These are phyloP conservation scores for Eimeria necatrix DNA, from an alignment of 169 alveolate genomes.

Conservation along the genomic window DNA sequence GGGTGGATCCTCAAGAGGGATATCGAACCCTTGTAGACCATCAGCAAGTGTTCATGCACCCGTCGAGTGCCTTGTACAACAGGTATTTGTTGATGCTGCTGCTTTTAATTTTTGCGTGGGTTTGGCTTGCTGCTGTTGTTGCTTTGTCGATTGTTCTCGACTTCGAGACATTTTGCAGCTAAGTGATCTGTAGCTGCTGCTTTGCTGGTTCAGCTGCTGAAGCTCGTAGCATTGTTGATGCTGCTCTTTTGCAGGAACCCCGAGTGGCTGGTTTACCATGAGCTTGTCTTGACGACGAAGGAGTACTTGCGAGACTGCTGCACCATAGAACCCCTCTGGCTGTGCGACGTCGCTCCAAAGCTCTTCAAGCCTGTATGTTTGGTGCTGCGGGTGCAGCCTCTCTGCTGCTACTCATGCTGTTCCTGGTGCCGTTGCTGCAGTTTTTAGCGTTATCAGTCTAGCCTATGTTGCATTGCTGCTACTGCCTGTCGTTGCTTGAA, in stretches of 20 bases:
- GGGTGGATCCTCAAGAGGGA: slow-evolving; percentile 98
- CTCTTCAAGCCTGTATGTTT: slow-evolving; percentile 92
- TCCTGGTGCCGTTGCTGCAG: slow-evolving; percentile 34
- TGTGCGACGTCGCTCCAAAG: slow-evolving; percentile 98
- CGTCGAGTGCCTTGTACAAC: slow-evolving; percentile 97
- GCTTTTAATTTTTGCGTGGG: neutral
- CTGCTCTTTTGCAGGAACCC: slow-evolving; percentile 90
- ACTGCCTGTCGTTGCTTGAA: neutral
- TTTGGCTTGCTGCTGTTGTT: neutral
- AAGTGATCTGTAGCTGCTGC: neutral
- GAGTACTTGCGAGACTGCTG: slow-evolving; percentile 99
- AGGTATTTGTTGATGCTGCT: slow-evolving; percentile 43
- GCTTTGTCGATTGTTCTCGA: neutral
- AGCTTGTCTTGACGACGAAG: slow-evolving; percentile 98
- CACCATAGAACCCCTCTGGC: slow-evolving; percentile 98
- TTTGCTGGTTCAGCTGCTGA: neutral
- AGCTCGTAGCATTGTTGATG: neutral
- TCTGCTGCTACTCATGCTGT: slow-evolving; percentile 31
- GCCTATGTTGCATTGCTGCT: neutral
- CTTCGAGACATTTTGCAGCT: neutral
- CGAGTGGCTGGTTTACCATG: slow-evolving; percentile 99
- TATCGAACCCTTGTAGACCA: slow-evolving; percentile 97
- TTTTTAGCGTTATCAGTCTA: neutral
- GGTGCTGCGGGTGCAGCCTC: neutral
- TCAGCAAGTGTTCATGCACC: slow-evolving; percentile 98